Evolutionary conservation across 176 grass and related monocot species (phyloP).

Genomic region (Ananas comosus): DNA sequence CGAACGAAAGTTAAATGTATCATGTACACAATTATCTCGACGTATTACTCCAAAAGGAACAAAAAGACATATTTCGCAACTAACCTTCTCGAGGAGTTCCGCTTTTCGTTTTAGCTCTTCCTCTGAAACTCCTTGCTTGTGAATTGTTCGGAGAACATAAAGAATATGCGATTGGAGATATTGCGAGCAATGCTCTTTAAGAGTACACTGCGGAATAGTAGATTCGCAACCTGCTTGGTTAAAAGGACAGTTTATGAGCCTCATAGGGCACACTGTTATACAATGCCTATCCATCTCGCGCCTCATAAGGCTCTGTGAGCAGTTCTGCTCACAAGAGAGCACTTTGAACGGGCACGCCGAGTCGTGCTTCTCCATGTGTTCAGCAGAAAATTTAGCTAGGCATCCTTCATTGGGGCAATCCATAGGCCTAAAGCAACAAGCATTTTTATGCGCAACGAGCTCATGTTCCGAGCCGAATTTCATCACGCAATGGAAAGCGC

Average conservation of each 20-base stretch:
- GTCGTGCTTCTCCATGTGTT: constrained; percentile 54
- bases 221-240: constrained; percentile 64
- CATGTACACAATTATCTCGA: neutral
- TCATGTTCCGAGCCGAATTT: constrained; percentile 30
- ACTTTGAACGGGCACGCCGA: constrained; percentile 56
- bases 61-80: neutral
- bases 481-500: constrained; percentile 39
- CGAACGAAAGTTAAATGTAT: too few relatives aligned
- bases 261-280: constrained; percentile 55
- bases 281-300: constrained; percentile 70
- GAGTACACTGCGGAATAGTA: constrained; percentile 53
- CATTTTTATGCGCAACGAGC: constrained; percentile 29
- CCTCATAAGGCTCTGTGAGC: constrained; percentile 46
- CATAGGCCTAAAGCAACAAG: constrained; percentile 39
- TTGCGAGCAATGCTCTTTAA: constrained; percentile 52
- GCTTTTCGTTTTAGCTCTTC: constrained; percentile 59
- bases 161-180: constrained; percentile 54
- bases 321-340: constrained; percentile 55
- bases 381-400: constrained; percentile 38
- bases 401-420: constrained; percentile 50
- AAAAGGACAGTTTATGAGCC: constrained; percentile 73
- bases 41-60: neutral
- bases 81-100: constrained; percentile 78
- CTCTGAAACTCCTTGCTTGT: constrained; percentile 40
- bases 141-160: constrained; percentile 42